A percentile compares a stretch with the other conserved stretches of the same genome.
These are phyloP conservation scores for Reutealis trisperma DNA, from an alignment of 345 rosid genomes.

Conservation along the genomic window DNA sequence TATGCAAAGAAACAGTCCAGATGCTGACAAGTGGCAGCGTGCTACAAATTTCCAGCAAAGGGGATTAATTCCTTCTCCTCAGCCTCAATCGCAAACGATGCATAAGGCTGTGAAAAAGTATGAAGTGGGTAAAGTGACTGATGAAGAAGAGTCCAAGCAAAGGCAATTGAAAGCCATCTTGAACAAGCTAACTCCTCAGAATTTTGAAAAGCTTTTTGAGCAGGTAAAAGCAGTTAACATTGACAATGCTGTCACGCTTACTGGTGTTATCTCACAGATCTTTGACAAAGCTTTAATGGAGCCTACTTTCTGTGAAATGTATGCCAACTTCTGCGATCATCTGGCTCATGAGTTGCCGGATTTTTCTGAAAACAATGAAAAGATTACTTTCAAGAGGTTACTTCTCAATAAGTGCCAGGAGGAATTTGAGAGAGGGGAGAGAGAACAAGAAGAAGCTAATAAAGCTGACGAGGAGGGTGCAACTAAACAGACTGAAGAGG, in stretches of 20 bases:
- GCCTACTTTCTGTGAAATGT: conserved; percentile 99
- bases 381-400: conserved; percentile 77
- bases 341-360: conserved; percentile 78
- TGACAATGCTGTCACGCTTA: conserved; percentile 72
- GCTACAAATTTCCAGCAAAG: conserved; percentile 57
- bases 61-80: conserved; percentile 88
- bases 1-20: conserved; percentile 58
- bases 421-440: conserved; percentile 93
- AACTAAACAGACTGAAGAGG: conserved; percentile 65
- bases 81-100: conserved; percentile 77
- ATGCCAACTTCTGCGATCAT: conserved; percentile 72
- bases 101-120: conserved; percentile 93
- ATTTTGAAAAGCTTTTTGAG: conserved; percentile 88
- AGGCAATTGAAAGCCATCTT: conserved; percentile 84
- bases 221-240: conserved; percentile 87
- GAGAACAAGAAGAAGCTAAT: conserved; percentile 92
- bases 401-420: conserved; percentile 95
- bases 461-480: conserved; percentile 83
- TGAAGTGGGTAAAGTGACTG: conserved; percentile 76
- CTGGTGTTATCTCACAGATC: conserved; percentile 82
- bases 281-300: conserved; percentile 98
- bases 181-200: conserved; percentile 96
- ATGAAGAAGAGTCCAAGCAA: conserved; percentile 83
- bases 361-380: conserved; percentile 68
- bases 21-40: conserved; percentile 90